Base-by-base conservation (phyloP, 78 protist species). In the Dictyostelium intermedium region DNA sequence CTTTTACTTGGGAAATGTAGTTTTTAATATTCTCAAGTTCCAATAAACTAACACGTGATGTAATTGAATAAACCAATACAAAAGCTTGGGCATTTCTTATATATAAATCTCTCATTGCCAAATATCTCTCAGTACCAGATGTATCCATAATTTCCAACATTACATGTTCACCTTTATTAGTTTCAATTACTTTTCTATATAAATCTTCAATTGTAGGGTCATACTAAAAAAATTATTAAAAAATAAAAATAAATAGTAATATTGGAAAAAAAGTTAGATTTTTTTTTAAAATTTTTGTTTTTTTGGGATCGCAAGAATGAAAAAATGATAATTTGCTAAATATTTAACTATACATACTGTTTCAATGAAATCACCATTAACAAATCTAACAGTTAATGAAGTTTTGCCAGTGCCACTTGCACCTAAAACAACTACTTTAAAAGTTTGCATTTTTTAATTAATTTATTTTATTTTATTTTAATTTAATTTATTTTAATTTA, bases 81-180 rank as follows among this genome's bases (percentile, higher is more conserved):
- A 98, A 98, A 14, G 97, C 99, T n/a, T 96, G 97, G 14, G 98
- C 98, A 41, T 91, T 86, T 66, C 92, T 82, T 83, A 97, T 93
- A 83, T 96, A 96, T 35, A 91, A 30, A 82, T 98, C 98, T 53
- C 99, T 96, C 97, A 98, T 89, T 27, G 98, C 97, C 2, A 96
- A 80, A 60, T 95, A 98, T 35, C 95, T 96, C 56, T 98, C 98
- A 3, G 97, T 96, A 11, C 99, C 99, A 45, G 98, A 97, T 10
- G 98, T 98, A 69, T 98, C 98, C 77, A 96, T 89, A 32, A 98
- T 92, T 23, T 92, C 89, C 16, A 93, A 41, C 47, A 72, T 50
- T 1, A 25, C 39, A 23, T 60, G 41, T 16, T 92, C 82, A 16
- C 96, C 96, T 39, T 41, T 77, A 85, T 77, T 79, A n/a, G 43